phyloP scores from a whole-genome alignment of 768 basidiomycete genomes.

The Fistulinella prunicolor region DNA sequence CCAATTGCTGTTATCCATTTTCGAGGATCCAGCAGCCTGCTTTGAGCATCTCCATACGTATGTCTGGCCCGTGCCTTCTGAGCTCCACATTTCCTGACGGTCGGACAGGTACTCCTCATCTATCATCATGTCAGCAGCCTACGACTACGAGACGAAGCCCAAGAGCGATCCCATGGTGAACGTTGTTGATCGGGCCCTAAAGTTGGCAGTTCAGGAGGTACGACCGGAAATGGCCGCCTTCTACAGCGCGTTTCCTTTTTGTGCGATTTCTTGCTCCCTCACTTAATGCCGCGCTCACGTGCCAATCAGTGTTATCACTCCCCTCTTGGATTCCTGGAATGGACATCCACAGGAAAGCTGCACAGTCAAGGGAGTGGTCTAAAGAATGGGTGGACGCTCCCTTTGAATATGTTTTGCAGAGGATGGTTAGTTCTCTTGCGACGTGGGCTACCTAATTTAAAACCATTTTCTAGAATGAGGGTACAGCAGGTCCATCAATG shows the following conservation, averaged over 20 bases:
- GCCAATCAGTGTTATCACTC: slow-evolving; percentile 22
- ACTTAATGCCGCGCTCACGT: slow-evolving; percentile 6
- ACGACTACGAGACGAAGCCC: slow-evolving; percentile 31
- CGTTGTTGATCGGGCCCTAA: slow-evolving; percentile 25
- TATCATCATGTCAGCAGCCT: slow-evolving; percentile 30
- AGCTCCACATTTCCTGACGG: background rate
- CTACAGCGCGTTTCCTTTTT: slow-evolving; percentile 13
- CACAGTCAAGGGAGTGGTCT: slow-evolving; percentile 15
- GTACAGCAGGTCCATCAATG: slow-evolving; percentile 14
- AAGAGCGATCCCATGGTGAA: slow-evolving; percentile 29
- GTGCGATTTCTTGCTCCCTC: background rate
- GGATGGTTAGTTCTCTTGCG: slow-evolving; percentile 8
- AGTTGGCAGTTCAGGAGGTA: slow-evolving; percentile 18
- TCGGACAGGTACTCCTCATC: slow-evolving; percentile 25
- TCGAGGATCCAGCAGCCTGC: slow-evolving; percentile 25
- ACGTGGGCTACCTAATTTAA: background rate
- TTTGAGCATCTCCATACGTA: slow-evolving; percentile 20
- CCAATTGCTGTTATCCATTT: slow-evolving; percentile 28
- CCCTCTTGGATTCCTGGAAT: slow-evolving; percentile 31
- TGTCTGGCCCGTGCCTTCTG: background rate
- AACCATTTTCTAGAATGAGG: slow-evolving; percentile 5
- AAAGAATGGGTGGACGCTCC: slow-evolving; percentile 19
- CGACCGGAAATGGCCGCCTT: slow-evolving; percentile 23
- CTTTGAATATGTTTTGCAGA: slow-evolving; percentile 15
- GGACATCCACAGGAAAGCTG: slow-evolving; percentile 25